Base-by-base conservation (phyloP, 208 protist species). In the Spongospora subterranea region DNA sequence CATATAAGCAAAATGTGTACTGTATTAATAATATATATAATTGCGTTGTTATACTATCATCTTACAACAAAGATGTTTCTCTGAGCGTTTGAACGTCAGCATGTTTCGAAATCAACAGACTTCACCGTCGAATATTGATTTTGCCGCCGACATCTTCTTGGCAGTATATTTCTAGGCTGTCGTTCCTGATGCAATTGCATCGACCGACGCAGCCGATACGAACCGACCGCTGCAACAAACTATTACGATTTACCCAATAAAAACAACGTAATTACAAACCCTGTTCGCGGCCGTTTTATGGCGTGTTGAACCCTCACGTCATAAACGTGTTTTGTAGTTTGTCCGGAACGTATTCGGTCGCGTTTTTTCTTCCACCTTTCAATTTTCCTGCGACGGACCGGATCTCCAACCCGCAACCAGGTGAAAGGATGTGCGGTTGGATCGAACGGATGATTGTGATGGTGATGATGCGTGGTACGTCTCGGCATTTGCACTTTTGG, bases 221-320 rank as follows among this genome's bases (percentile, higher is more conserved):
- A 82, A 82, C 6, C 71, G 71, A 82, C 71, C 71, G 6, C 71
- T 82, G 71, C 6, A 35, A 6, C 35, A 13, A 82, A 13, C 6
- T 82, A 6, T 60, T 29, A 6, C 50, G 50, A 60, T 60, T 60
- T 29, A 60, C 50, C 50, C 13, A 60, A 60, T 29, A 6, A 6
- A 6, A 60, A 60, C 50, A 60, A 24, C 50, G 50, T 60, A 82
- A 40, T 35, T 29, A 29, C 71, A 17, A 40, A 82, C 71, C 71
- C 71, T 20, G 71, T 82, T 35, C 71, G 71, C 6, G 71, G 71
- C 71, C 71, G n/a, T 13, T 82, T 82, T 40, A 82, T 82, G 71
- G 71, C 71, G n/a, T 82, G 71, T n/a, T 82, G 71, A 20, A 82
- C 71, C 13, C 71, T 6, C 6, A 82, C 71, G 71, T 82, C 71